Evolutionary conservation across 345 rosid species (phyloP).

Genomic region (Arabidopsis arenosa): DNA sequence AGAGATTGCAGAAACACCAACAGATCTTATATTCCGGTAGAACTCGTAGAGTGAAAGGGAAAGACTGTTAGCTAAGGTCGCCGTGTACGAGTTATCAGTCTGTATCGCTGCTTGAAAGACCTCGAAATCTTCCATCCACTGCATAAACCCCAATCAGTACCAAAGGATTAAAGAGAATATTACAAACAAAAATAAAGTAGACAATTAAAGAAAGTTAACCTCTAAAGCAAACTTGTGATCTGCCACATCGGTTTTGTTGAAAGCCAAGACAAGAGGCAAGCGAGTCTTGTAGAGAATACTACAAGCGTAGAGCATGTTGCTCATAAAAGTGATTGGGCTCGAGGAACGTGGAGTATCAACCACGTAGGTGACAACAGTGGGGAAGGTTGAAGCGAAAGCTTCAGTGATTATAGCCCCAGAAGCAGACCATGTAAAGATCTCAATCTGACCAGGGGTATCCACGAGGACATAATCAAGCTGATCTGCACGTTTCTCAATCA

Average conservation of each 20-base stretch:
- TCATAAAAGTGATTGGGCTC: constrained; percentile 79
- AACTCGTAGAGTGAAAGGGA: constrained; percentile 71
- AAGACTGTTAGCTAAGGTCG: constrained; percentile 77
- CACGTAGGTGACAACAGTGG: constrained; percentile 71
- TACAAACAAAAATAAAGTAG: not conserved
- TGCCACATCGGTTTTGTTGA: constrained; percentile 85
- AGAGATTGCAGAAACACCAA: constrained; percentile 83
- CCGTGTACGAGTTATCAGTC: constrained; percentile 63
- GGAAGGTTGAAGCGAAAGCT: constrained; percentile 88
- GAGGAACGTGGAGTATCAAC: constrained; percentile 87
- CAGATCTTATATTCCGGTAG: constrained; percentile 68
- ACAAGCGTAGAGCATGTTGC: constrained; percentile 90
- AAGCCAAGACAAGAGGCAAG: constrained; percentile 76
- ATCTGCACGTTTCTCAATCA: constrained; percentile 82
- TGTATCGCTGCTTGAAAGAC: constrained; percentile 70
- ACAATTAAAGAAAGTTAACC: constrained; percentile 45
- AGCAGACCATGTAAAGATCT: constrained; percentile 93
- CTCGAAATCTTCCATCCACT: constrained; percentile 92
- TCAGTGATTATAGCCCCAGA: constrained; percentile 92
- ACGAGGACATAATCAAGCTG: constrained; percentile 88
- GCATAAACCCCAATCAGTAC: constrained; percentile 28
- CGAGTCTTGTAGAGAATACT: constrained; percentile 85
- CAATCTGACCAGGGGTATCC: constrained; percentile 94
- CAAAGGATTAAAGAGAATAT: constrained; percentile 15
- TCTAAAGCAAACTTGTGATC: constrained; percentile 84